phyloP scores from a whole-genome alignment of 2,329 filamentous ascomycete genomes.

The Xylaria sp. region DNA sequence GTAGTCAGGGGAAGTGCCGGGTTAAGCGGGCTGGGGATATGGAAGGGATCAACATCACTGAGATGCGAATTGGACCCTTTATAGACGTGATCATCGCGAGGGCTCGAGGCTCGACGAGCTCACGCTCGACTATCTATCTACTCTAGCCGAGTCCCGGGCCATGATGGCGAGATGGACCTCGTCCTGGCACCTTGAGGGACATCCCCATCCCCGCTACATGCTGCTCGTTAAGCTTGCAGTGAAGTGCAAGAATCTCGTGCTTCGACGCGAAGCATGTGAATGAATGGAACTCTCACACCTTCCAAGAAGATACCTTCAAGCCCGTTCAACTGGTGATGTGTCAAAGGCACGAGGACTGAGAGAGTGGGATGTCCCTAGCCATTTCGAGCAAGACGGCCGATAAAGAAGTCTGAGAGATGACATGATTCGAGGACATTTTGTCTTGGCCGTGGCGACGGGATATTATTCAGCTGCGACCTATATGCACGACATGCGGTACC shows the following conservation, averaged over 20 bases:
- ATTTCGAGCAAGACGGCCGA: slow-evolving; percentile 27
- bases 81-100: slow-evolving; percentile 29
- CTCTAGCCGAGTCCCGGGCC: neutral
- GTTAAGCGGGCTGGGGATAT: slow-evolving; percentile 19
- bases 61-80: slow-evolving; percentile 21
- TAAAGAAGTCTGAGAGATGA: neutral
- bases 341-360: slow-evolving; percentile 7
- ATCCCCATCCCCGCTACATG: neutral
- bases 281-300: slow-evolving; percentile 21
- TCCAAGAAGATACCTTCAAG: slow-evolving; percentile 32
- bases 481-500: slow-evolving; percentile 10
- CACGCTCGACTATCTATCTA: neutral
- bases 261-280: neutral
- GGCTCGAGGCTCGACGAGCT: neutral
- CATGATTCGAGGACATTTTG: slow-evolving; percentile 9
- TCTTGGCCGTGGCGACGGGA: neutral
- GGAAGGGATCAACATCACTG: slow-evolving; percentile 13
- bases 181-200: neutral
- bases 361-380: slow-evolving; percentile 26
- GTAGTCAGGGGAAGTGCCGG: slow-evolving; percentile 19
- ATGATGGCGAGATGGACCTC: neutral
- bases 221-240: neutral
- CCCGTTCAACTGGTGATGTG: slow-evolving; percentile 11
- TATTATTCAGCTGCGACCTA: neutral
- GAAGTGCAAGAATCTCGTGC: neutral